These are phyloP conservation scores for Solanum stenotomum DNA, from an alignment of 257 asterid genomes.

Conservation along the genomic window DNA sequence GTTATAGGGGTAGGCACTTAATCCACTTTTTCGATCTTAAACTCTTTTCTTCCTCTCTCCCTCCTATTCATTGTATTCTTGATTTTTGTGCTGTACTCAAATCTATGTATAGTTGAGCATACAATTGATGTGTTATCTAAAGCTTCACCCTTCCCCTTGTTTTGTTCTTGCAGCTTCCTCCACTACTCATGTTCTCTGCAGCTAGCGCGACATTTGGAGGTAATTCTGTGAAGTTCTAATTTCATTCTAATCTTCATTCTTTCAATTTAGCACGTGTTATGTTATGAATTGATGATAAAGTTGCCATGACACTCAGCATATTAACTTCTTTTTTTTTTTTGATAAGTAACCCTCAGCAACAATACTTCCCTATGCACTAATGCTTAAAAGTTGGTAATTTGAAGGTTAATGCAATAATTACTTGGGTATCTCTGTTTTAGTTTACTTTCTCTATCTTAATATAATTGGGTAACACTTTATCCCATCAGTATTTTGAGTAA, in stretches of 20 bases:
- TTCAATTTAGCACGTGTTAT: background rate
- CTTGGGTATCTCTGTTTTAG: background rate
- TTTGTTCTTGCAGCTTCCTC: slow-evolving; percentile 44
- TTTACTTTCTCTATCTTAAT: background rate
- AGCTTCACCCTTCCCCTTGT: background rate
- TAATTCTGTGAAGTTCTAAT: slow-evolving; percentile 12
- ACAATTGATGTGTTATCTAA: background rate
- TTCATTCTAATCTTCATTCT: background rate
- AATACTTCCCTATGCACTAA: background rate
- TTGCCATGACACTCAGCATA: background rate
- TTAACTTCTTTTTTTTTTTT: background rate
- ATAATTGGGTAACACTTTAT: background rate
- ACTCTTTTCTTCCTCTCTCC: background rate
- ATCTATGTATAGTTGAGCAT: background rate
- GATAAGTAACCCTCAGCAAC: background rate
- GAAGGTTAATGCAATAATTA: background rate
- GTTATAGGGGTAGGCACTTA: slow-evolving; percentile 45
- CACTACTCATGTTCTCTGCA: slow-evolving; percentile 67
- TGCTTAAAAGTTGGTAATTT: background rate
- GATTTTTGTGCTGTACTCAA: background rate
- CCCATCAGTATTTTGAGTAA: background rate
- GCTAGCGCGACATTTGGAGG: slow-evolving; percentile 93
- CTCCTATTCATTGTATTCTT: background rate
- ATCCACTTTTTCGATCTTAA: background rate
- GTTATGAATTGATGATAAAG: background rate